Percentiles rank a stretch among this genome's conserved stretches.
These are phyloP conservation scores for Elsinoe perseae DNA, from an alignment of 2,329 filamentous ascomycete species.

Conservation along the genomic window DNA sequence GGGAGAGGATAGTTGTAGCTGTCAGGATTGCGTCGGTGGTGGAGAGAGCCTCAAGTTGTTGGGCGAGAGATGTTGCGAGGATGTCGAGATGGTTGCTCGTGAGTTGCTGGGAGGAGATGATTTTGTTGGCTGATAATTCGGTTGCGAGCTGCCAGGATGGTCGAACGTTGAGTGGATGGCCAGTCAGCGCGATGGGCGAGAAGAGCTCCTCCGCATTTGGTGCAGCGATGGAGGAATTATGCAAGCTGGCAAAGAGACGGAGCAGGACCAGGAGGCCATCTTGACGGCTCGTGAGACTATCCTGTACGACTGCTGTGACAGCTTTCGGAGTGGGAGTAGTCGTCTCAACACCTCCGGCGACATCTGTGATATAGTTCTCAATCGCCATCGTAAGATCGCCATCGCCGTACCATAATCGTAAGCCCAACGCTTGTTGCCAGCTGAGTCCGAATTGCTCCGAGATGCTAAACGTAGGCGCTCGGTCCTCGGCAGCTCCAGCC, in stretches of 20 bases:
- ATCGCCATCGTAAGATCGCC: conserved; percentile 69
- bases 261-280: conserved; percentile 84
- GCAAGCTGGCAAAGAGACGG: conserved; percentile 65
- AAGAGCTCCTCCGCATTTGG: conserved; percentile 60
- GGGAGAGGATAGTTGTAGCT: conserved; percentile 27
- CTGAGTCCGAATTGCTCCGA: conserved; percentile 76
- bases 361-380: conserved; percentile 62
- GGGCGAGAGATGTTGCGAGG: conserved; percentile 47
- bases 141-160: conserved; percentile 80
- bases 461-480: conserved; percentile 70
- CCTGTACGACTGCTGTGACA: conserved; percentile 52
- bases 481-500: conserved; percentile 67
- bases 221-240: conserved; percentile 29
- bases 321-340: conserved; percentile 58
- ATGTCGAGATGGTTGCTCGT: conserved; percentile 49
- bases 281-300: conserved; percentile 52
- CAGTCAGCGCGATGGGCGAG: conserved; percentile 66
- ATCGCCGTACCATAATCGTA: conserved; percentile 83
- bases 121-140: conserved; percentile 32
- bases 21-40: conserved; percentile 22
- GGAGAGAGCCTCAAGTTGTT: conserved; percentile 27
- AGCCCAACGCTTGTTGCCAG: conserved; percentile 88
- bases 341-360: conserved; percentile 60
- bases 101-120: conserved; percentile 20
- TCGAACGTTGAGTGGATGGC: conserved; percentile 66